Evolutionary conservation across 805 yeast genomes (phyloP).

Genomic region (Kodamaea laetipori): DNA sequence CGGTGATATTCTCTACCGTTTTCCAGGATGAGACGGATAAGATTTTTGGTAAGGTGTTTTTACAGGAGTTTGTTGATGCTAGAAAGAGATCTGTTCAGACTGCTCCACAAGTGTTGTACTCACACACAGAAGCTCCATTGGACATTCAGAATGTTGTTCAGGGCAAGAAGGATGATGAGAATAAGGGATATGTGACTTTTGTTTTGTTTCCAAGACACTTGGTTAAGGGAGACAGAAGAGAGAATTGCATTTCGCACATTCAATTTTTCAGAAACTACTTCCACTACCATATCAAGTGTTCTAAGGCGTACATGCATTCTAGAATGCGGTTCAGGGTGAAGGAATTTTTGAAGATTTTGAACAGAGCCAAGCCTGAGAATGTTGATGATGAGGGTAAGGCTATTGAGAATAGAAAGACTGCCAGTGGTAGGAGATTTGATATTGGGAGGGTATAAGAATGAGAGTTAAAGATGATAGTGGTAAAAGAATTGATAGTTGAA

Average conservation of each 20-base stretch:
- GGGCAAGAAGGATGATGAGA: constrained; percentile 47
- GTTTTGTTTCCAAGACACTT: constrained; percentile 84
- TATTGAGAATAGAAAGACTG: constrained; percentile 61
- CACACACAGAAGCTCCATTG: constrained; percentile 89
- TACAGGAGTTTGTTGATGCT: constrained; percentile 95
- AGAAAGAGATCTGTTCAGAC: constrained; percentile 94
- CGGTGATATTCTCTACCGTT: constrained; percentile 91
- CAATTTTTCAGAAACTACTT: constrained; percentile 93
- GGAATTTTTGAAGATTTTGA: constrained; percentile 90
- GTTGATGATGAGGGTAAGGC: constrained; percentile 64
- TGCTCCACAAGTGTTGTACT: constrained; percentile 95
- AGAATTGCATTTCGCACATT: constrained; percentile 87
- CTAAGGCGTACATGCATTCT: constrained; percentile 97
- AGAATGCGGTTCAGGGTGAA: constrained; percentile 96
- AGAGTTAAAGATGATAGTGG: no score
- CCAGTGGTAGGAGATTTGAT: constrained; percentile 69
- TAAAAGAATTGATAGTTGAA: no score
- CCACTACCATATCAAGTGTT: constrained; percentile 98
- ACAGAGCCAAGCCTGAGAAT: constrained; percentile 94
- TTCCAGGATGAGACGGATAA: constrained; percentile 97
- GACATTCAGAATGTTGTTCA: constrained; percentile 53
- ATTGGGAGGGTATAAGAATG: constrained; percentile 9
- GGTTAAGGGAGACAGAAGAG: constrained; percentile 62
- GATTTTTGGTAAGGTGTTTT: constrained; percentile 81
- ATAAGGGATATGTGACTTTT: constrained; percentile 58